Evolutionary conservation across 768 basidiomycete genomes (phyloP).

Genomic region (Lactarius hengduanensis): DNA sequence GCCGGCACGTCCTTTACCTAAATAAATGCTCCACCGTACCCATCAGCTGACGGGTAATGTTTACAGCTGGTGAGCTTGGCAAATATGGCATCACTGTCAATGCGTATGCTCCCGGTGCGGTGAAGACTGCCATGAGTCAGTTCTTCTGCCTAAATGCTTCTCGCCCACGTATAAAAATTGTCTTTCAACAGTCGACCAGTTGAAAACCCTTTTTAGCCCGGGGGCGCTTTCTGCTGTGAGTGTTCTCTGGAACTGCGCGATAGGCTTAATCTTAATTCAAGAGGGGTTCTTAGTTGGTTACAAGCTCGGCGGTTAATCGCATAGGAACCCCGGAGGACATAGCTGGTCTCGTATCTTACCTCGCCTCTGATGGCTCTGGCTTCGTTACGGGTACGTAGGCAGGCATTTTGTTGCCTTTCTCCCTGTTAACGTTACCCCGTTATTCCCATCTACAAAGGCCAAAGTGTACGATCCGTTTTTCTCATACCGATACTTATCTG

Average conservation of each 20-base stretch:
- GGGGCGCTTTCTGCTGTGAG: neutral
- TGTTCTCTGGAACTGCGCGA: neutral
- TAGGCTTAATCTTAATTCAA: neutral
- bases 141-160: neutral
- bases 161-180: neutral
- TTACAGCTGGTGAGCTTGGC: slow-evolving; percentile 28
- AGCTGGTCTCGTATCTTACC: slow-evolving; percentile 28
- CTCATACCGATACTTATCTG: neutral
- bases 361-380: slow-evolving; percentile 22
- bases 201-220: neutral
- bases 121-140: slow-evolving; percentile 30
- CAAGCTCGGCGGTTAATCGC: slow-evolving; percentile 6
- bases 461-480: slow-evolving; percentile 16
- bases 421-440: neutral
- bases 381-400: slow-evolving; percentile 28
- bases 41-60: neutral
- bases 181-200: neutral
- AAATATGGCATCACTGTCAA: slow-evolving; percentile 31
- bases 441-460: slow-evolving; percentile 9
- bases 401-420: neutral
- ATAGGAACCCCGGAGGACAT: slow-evolving; percentile 25
- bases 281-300: neutral
- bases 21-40: neutral
- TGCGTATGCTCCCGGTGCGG: slow-evolving; percentile 30
- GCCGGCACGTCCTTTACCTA: slow-evolving; percentile 15